phyloP scores from a whole-genome alignment of 176 grass and related monocot genomes.

The Avena sativa region DNA sequence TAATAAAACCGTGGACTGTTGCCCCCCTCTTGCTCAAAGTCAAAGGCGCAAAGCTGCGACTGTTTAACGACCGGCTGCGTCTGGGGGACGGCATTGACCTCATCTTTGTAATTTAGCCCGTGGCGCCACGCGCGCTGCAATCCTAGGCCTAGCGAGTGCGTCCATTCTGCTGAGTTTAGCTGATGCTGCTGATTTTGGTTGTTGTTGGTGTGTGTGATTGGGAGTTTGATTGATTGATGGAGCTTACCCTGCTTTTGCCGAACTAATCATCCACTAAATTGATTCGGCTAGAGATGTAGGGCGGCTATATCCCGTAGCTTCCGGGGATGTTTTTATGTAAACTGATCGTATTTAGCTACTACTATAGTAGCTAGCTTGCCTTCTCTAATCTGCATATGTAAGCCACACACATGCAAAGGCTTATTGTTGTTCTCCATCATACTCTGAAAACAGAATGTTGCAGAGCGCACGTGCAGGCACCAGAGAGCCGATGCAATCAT shows the following conservation, averaged over 20 bases:
- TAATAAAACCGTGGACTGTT: slow-evolving; percentile 28
- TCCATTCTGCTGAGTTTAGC: neutral
- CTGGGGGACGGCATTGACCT: neutral
- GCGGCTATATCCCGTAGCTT: neutral
- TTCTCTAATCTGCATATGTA: too few relatives aligned
- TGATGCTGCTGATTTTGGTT: neutral
- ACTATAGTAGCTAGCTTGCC: too few relatives aligned
- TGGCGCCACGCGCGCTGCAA: too few relatives aligned
- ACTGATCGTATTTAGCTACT: neutral
- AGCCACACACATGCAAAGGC: too few relatives aligned
- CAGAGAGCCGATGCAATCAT: neutral
- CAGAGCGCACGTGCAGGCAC: neutral
- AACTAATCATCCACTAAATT: neutral
- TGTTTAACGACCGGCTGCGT: neutral
- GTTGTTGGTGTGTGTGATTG: neutral
- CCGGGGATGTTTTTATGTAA: neutral
- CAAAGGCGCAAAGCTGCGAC: neutral
- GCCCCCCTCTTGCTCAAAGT: neutral
- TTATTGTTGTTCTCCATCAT: too few relatives aligned
- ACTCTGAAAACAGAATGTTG: neutral
- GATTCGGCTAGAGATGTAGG: neutral
- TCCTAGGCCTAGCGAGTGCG: too few relatives aligned
- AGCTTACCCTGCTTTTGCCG: neutral
- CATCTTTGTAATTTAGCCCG: neutral
- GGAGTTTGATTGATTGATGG: neutral